Percentiles rank a stretch among this genome's conserved stretches.
Evolutionary conservation across 805 yeast species (phyloP).

Genomic region (Teunomyces gatunensis): DNA sequence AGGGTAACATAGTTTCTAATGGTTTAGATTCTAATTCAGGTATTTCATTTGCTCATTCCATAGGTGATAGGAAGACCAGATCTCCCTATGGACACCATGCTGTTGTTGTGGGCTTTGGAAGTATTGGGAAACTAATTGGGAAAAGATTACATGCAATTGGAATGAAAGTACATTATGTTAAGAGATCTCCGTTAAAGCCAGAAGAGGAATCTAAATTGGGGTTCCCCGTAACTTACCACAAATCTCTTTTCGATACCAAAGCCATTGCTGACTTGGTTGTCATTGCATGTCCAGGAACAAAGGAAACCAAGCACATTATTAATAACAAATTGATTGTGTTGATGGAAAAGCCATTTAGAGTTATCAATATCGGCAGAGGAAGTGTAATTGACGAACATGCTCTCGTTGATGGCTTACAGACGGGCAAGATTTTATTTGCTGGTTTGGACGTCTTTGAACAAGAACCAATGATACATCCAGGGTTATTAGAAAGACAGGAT

Average conservation of each 20-base stretch:
- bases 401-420: constrained; percentile 19
- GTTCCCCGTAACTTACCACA: constrained; percentile 18
- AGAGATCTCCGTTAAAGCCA: constrained; percentile 13
- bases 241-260: constrained; percentile 13
- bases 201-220: constrained; percentile 15
- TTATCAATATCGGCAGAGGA: constrained; percentile 27
- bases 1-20: constrained; percentile 3
- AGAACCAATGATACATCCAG: constrained; percentile 21
- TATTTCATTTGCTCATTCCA: constrained; percentile 27
- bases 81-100: constrained; percentile 23
- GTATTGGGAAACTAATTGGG: constrained; percentile 23
- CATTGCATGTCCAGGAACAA: constrained; percentile 25
- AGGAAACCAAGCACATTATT: constrained; percentile 19
- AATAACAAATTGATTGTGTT: constrained; percentile 11
- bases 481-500: constrained; percentile 20
- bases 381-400: constrained; percentile 24
- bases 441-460: constrained; percentile 27
- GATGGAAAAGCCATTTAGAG: constrained; percentile 18
- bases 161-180: constrained; percentile 27
- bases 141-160: constrained; percentile 19
- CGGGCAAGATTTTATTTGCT: constrained; percentile 24
- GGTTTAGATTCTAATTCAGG: background rate
- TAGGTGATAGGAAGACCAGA: constrained; percentile 12
- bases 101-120: constrained; percentile 26
- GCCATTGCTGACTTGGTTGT: constrained; percentile 24